Percentiles rank a stretch among this genome's conserved stretches.
Conservation (phyloP, 2,329 filamentous ascomycete species). For the Fusarium tuaranense region DNA sequence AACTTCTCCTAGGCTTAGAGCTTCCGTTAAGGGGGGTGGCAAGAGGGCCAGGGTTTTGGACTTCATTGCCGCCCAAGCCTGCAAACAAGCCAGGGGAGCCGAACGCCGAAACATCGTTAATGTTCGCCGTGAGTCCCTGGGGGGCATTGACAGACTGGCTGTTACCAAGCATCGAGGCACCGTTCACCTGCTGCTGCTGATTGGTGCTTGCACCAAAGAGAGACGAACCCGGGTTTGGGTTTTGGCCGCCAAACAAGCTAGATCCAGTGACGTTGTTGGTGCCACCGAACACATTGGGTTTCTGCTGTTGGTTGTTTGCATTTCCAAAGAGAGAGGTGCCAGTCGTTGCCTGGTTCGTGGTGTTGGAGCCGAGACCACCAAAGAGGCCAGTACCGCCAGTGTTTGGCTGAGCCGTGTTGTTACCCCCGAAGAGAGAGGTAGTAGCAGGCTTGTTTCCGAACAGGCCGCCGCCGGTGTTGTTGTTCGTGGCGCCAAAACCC, state of each 20-base stretch:
- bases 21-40: constrained; percentile 88
- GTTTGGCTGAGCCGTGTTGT: constrained; percentile 49
- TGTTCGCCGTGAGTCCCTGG: constrained; percentile 79
- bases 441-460: constrained; percentile 55
- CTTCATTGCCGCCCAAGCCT: constrained; percentile 72
- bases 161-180: constrained; percentile 70
- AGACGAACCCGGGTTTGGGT: constrained; percentile 56
- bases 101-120: constrained; percentile 88
- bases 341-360: constrained; percentile 52
- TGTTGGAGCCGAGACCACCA: constrained; percentile 52
- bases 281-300: constrained; percentile 64
- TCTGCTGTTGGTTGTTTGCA: constrained; percentile 52
- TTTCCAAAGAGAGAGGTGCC: constrained; percentile 64
- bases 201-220: constrained; percentile 61
- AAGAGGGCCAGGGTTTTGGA: constrained; percentile 84
- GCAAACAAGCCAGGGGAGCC: constrained; percentile 89
- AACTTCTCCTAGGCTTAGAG: constrained; percentile 79
- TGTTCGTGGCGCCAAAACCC: constrained; percentile 52
- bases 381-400: constrained; percentile 59
- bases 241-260: constrained; percentile 66
- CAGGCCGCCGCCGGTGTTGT: constrained; percentile 49
- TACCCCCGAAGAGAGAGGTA: constrained; percentile 56
- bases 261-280: constrained; percentile 58
- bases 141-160: constrained; percentile 63
- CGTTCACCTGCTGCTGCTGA: constrained; percentile 63